Base-by-base conservation (phyloP, 2,329 filamentous ascomycete genomes). In the Ophiostoma pallidulum region DNA sequence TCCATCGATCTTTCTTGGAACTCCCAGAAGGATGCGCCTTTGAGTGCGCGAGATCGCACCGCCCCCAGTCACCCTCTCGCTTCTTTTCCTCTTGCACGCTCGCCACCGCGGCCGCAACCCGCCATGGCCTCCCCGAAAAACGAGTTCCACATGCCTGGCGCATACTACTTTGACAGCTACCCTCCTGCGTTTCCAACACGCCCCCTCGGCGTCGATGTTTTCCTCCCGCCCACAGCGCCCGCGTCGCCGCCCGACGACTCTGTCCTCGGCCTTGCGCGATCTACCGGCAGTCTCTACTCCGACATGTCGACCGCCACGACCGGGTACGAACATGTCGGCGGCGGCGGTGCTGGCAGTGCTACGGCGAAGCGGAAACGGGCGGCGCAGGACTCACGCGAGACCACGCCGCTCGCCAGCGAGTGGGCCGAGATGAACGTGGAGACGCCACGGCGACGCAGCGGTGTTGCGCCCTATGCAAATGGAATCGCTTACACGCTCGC, bases 361-460 rank as follows among this genome's bases (percentile, higher is more conserved):
- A 62, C 62, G n/a, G 53, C 65, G 7, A 75, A 75, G 58, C 66
- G 74, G 24, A 78, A 77, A n/a, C 53, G 54, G 52, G 48, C 60
- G 18, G 46, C 46, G 35, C 28, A 61, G 48, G 57, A 64, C 48
- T 60, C 58, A 20, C 57, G 61, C 40, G 62, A 64, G 24, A 59
- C 61, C 13, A 65, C 64, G 8, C 62, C 63, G 4, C 45, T 63
- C 4, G 54, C 58, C 9, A n/a, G n/a, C n/a, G 63, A 63, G 24
- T 66, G 64, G 60, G 43, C 50, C 32, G 56, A 54, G 42, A 59
- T 57, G 53, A 59, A 57, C 43, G 50, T 57, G 45, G 62, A 65
- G 12, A 56, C 53, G 22, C 5, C 24, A 10, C 24, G 6, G 24
- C 24, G 24, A 6, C 6, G 24, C 24, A 5, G 24, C 10, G 24